Percentiles rank a stretch among this genome's conserved stretches.
Evolutionary conservation across 129 eudicot species (phyloP).

Genomic region (Flaveria brownii): DNA sequence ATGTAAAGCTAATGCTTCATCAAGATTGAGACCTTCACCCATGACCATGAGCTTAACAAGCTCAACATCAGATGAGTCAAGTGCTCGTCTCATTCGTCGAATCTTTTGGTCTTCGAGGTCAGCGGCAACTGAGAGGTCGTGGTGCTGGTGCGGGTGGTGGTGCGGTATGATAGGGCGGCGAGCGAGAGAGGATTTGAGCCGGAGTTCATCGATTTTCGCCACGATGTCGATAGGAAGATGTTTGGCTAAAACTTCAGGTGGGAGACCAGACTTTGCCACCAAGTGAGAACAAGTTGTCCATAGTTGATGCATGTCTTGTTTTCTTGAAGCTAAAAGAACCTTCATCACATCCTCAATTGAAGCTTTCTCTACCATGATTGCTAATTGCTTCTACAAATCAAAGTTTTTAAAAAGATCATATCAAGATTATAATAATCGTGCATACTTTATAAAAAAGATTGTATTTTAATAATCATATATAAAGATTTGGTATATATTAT

Average conservation of each 20-base stretch:
- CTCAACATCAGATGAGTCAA: slow-evolving; percentile 94
- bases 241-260: slow-evolving; percentile 85
- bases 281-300: slow-evolving; percentile 96
- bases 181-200: slow-evolving; percentile 70
- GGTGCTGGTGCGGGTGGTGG: slow-evolving; percentile 61
- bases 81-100: slow-evolving; percentile 91
- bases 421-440: background rate
- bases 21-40: slow-evolving; percentile 97
- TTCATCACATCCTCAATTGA: slow-evolving; percentile 99
- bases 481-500: slow-evolving; percentile 28
- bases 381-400: slow-evolving; percentile 77
- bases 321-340: slow-evolving; percentile 91
- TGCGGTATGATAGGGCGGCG: slow-evolving; percentile 65
- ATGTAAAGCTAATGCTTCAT: slow-evolving; percentile 85
- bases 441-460: background rate
- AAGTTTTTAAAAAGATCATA: background rate
- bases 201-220: slow-evolving; percentile 87
- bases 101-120: slow-evolving; percentile 93
- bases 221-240: slow-evolving; percentile 88
- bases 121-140: slow-evolving; percentile 48
- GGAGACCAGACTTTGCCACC: slow-evolving; percentile 94
- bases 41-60: slow-evolving; percentile 99
- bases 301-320: slow-evolving; percentile 96
- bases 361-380: slow-evolving; percentile 81
- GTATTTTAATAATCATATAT: slow-evolving; percentile 11